Evolutionary conservation across 805 yeast genomes (phyloP).

Genomic region (Pichia sporocuriosa): DNA sequence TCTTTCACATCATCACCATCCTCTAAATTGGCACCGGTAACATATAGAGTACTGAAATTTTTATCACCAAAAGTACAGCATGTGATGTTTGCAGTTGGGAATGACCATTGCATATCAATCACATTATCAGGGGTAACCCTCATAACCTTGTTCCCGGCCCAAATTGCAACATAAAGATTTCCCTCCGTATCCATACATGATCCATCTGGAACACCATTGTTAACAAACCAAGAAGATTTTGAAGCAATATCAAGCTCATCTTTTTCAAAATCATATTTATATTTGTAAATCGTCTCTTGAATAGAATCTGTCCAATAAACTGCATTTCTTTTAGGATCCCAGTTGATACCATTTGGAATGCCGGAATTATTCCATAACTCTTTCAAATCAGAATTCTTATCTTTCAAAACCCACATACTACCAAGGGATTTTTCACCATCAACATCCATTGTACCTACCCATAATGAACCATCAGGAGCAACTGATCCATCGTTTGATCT

Average conservation of each 20-base stretch:
- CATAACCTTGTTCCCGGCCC: slow-evolving; percentile 51
- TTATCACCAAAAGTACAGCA: slow-evolving; percentile 68
- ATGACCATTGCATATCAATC: slow-evolving; percentile 40
- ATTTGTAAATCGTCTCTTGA: slow-evolving; percentile 40
- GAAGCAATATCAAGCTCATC: slow-evolving; percentile 31
- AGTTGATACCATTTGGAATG: slow-evolving; percentile 71
- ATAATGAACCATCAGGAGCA: slow-evolving; percentile 68
- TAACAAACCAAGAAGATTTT: slow-evolving; percentile 34
- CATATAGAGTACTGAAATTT: slow-evolving; percentile 48
- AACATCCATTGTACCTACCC: slow-evolving; percentile 72
- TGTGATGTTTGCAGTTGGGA: slow-evolving; percentile 58
- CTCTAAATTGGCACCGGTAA: slow-evolving; percentile 55
- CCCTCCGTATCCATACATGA: slow-evolving; percentile 50
- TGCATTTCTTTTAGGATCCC: slow-evolving; percentile 33
- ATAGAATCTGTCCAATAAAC: slow-evolving; percentile 51
- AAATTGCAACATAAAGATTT: slow-evolving; percentile 59
- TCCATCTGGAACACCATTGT: slow-evolving; percentile 64
- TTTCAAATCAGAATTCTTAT: slow-evolving; percentile 25
- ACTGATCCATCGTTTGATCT: slow-evolving; percentile 82
- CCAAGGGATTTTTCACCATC: slow-evolving; percentile 34
- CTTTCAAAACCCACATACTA: slow-evolving; percentile 37
- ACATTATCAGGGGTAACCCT: slow-evolving; percentile 45
- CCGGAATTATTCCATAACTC: slow-evolving; percentile 32
- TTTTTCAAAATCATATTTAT: slow-evolving; percentile 34
- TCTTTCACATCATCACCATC: slow-evolving; percentile 27